Evolutionary conservation across 2,329 filamentous ascomycete genomes (phyloP).

Genomic region (Helotiales sp.): DNA sequence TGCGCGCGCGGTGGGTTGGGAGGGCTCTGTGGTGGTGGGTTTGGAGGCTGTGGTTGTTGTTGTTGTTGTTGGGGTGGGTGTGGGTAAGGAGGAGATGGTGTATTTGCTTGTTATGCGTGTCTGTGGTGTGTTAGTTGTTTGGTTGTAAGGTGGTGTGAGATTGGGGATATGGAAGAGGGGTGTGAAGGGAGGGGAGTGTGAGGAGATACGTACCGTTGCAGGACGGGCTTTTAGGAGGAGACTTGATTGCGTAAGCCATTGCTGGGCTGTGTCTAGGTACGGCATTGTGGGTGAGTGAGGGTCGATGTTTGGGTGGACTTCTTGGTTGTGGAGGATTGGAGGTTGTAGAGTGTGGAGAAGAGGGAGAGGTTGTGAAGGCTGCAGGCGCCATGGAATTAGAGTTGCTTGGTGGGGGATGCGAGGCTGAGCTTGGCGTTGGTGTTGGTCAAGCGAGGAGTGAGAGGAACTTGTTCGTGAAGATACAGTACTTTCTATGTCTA

Average conservation of each 20-base stretch:
- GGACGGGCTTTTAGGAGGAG: conserved; percentile 87
- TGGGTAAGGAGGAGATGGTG: conserved; percentile 57
- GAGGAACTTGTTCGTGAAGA: no score
- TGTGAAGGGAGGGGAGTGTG: conserved; percentile 14
- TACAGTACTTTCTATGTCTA: not conserved
- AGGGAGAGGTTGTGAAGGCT: not conserved
- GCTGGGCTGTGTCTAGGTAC: conserved; percentile 79
- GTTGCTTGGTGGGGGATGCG: conserved; percentile 1
- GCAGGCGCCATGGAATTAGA: not conserved
- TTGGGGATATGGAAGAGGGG: no score
- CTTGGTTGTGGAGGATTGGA: not conserved
- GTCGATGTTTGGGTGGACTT: not conserved
- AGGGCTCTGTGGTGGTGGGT: conserved; percentile 42
- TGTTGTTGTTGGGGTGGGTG: conserved; percentile 40
- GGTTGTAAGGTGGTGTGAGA: no score
- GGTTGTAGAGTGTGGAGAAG: not conserved
- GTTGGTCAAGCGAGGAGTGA: not conserved
- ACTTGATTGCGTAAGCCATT: conserved; percentile 88
- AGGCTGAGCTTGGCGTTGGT: not conserved
- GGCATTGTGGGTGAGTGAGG: conserved; percentile 63
- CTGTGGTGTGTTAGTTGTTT: conserved; percentile 52
- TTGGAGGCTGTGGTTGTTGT: conserved; percentile 40
- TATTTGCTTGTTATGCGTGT: conserved; percentile 94
- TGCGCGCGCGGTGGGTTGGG: conserved; percentile 59
- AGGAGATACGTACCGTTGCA: conserved; percentile 66